Percentiles rank a stretch among this genome's conserved stretches.
These are phyloP conservation scores for Heterobasidion annosum DNA, from an alignment of 1,284 basidiomycete species.

Conservation along the genomic window DNA sequence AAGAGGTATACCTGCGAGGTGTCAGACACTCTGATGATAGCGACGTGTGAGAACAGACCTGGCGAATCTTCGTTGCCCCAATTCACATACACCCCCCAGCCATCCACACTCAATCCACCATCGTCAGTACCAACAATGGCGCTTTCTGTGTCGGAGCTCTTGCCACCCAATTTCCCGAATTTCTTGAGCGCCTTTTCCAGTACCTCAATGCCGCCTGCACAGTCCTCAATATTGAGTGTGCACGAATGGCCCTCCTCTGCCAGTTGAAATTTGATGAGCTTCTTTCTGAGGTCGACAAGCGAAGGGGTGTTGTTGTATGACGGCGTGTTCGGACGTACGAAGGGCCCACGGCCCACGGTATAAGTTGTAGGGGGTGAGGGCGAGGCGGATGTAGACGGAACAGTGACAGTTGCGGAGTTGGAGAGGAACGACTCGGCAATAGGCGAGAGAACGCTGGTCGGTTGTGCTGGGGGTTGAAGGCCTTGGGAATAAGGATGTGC, in stretches of 20 bases:
- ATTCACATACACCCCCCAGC: constrained; percentile 80
- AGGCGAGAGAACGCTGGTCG: constrained; percentile 47
- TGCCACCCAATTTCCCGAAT: constrained; percentile 61
- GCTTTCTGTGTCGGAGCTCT: constrained; percentile 31
- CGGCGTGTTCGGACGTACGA: constrained; percentile 32
- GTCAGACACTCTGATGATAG: constrained; percentile 7
- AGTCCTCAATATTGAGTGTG: constrained; percentile 75
- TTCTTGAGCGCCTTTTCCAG: constrained; percentile 84
- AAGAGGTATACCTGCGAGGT: constrained; percentile 51
- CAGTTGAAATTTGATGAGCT: constrained; percentile 80
- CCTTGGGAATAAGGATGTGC: constrained; percentile 18
- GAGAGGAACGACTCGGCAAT: constrained; percentile 55
- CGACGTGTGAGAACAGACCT: constrained; percentile 27
- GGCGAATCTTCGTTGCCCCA: constrained; percentile 43
- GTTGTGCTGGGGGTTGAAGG: constrained; percentile 20
- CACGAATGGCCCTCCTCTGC: constrained; percentile 70
- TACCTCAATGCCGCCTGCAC: constrained; percentile 74
- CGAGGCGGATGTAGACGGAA: constrained; percentile 22
- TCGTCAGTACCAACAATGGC: constrained; percentile 43
- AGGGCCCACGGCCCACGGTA: constrained; percentile 47
- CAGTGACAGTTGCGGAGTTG: constrained; percentile 12
- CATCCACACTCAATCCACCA: constrained; percentile 71
- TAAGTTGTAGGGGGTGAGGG: constrained; percentile 42
- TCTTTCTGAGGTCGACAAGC: constrained; percentile 70
- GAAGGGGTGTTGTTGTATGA: constrained; percentile 40